These are phyloP conservation scores for Solanum chaucha DNA, from an alignment of 257 asterid species.

Conservation along the genomic window DNA sequence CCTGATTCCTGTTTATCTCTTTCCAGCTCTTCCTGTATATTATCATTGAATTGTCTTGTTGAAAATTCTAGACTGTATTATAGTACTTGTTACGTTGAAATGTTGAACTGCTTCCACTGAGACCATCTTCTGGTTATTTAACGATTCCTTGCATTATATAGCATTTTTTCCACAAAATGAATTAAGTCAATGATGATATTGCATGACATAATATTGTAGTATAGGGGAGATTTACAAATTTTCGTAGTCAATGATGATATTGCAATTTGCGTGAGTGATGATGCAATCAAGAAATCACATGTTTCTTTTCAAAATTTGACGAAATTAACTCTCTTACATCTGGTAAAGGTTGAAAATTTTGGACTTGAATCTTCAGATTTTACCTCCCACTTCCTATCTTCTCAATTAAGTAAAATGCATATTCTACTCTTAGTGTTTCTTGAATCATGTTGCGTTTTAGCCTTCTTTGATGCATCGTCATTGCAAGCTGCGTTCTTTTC, in stretches of 20 bases:
- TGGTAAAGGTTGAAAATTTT: not conserved
- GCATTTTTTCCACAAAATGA: not conserved
- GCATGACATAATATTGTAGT: not conserved
- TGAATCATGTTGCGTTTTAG: not conserved
- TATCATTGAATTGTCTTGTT: not conserved
- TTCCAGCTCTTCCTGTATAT: not conserved
- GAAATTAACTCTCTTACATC: not conserved
- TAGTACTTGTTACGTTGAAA: not conserved
- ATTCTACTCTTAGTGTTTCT: not conserved
- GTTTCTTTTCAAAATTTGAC: not conserved
- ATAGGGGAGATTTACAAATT: not conserved
- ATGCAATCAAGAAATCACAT: not conserved
- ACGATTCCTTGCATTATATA: not conserved
- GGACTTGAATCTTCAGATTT: not conserved
- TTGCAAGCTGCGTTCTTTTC: not conserved
- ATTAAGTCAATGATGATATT: not conserved
- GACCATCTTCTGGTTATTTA: not conserved
- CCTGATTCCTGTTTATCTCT: not conserved
- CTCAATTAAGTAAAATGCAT: not conserved
- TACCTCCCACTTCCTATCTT: not conserved
- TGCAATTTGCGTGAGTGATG: not conserved
- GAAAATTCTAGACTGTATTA: not conserved
- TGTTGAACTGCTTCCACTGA: not conserved
- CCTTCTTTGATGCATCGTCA: not conserved
- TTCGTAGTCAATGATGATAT: not conserved